Conservation (phyloP, 345 rosid genomes). For the Acer campestre region DNA sequence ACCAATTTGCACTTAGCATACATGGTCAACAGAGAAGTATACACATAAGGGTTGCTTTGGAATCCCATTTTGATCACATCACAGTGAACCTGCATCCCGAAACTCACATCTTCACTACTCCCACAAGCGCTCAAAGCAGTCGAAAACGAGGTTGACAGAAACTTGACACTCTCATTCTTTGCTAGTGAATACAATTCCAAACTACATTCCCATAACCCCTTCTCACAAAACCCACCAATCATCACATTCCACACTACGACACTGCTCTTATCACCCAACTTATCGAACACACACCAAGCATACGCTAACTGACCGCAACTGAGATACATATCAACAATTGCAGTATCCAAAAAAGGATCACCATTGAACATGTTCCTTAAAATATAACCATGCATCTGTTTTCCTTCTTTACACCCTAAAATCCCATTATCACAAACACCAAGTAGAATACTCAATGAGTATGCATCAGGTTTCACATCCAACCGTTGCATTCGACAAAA, state of each 20-base stretch:
- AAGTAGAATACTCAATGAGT: constrained; percentile 57
- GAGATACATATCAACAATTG: constrained; percentile 61
- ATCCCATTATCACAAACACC: constrained; percentile 40
- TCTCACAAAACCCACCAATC: constrained; percentile 61
- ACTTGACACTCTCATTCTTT: constrained; percentile 46
- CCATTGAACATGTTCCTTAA: constrained; percentile 38
- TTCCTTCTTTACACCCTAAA: constrained; percentile 44
- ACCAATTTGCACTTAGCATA: constrained; percentile 64
- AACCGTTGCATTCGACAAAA: constrained; percentile 57
- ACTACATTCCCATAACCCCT: constrained; percentile 56
- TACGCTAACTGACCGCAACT: constrained; percentile 38
- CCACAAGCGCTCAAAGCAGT: constrained; percentile 59
- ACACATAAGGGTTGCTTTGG: constrained; percentile 50
- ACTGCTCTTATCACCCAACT: constrained; percentile 50
- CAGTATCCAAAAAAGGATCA: constrained; percentile 66
- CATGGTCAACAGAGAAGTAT: constrained; percentile 68
- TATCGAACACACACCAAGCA: constrained; percentile 54
- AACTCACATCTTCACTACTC: constrained; percentile 40
- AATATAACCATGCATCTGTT: constrained; percentile 65
- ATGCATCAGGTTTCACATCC: constrained; percentile 68
- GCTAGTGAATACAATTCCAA: constrained; percentile 56
- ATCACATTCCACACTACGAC: constrained; percentile 82
- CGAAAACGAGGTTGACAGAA: constrained; percentile 55
- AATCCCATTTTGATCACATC: constrained; percentile 71
- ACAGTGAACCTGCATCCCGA: constrained; percentile 67